phyloP scores from a whole-genome alignment of 1,139 yeast species.

The Suhomyces maxii region DNA sequence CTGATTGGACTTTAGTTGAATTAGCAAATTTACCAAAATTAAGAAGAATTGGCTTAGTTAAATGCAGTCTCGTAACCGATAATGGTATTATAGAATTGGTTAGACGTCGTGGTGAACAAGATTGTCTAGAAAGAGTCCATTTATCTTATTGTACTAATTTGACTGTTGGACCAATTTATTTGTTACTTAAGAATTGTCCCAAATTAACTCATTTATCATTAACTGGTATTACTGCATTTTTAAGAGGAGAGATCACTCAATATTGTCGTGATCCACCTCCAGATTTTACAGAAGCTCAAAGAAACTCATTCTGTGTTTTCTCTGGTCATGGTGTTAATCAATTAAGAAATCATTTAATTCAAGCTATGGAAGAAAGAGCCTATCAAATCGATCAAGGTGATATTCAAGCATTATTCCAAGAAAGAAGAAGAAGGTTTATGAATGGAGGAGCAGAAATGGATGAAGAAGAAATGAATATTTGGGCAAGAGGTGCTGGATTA shows the following conservation, averaged over 20 bases:
- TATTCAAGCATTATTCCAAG: conserved; percentile 34
- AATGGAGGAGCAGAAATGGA: conserved; percentile 22
- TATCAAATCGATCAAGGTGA: conserved; percentile 44
- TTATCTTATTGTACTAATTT: conserved; percentile 86
- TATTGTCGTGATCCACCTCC: conserved; percentile 95
- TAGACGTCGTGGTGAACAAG: conserved; percentile 68
- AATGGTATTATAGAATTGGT: conserved; percentile 79
- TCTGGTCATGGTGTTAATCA: conserved; percentile 85
- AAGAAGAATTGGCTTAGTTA: conserved; percentile 89
- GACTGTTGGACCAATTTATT: conserved; percentile 69
- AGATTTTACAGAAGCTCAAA: conserved; percentile 87
- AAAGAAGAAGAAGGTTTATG: conserved; percentile 32
- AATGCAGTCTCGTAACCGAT: conserved; percentile 87
- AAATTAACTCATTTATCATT: conserved; percentile 81
- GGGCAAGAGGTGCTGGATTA: conserved; percentile 37
- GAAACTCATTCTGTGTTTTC: conserved; percentile 86
- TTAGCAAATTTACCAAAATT: conserved; percentile 76
- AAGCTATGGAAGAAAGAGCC: conserved; percentile 45
- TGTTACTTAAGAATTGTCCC: conserved; percentile 77
- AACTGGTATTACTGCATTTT: conserved; percentile 88
- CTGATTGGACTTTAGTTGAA: conserved; percentile 80
- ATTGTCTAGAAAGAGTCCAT: conserved; percentile 87
- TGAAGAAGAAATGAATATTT: conserved; percentile 26
- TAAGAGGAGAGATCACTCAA: conserved; percentile 79
- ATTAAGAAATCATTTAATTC: conserved; percentile 61